phyloP scores from a whole-genome alignment of 169 alveolate genomes.

The Blepharisma undulans region DNA sequence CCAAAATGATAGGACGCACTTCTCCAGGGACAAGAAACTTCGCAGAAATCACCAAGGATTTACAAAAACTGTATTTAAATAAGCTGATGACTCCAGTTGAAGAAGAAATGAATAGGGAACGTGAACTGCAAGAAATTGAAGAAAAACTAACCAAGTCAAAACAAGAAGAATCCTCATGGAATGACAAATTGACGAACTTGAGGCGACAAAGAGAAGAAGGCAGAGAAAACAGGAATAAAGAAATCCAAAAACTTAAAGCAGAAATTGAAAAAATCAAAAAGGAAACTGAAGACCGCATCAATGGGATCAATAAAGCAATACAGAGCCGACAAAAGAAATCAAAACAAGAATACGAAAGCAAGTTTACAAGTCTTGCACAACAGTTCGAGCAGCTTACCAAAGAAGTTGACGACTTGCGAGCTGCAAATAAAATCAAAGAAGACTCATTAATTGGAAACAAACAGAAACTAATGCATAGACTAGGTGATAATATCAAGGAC shows the following conservation, averaged over 20 bases:
- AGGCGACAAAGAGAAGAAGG: constrained; percentile 33
- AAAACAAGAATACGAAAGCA: not conserved
- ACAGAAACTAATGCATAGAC: not conserved
- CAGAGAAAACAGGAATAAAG: constrained; percentile 14
- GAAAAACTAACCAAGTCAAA: constrained; percentile 3
- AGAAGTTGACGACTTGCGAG: not conserved
- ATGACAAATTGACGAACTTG: not conserved
- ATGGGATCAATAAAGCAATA: not conserved
- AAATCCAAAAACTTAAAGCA: not conserved
- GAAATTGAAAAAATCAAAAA: not conserved
- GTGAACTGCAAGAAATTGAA: constrained; percentile 25
- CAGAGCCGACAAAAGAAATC: not conserved
- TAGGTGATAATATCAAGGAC: constrained; percentile 2
- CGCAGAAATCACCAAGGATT: not conserved
- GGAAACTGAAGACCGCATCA: not conserved
- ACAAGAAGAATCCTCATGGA: constrained; percentile 10
- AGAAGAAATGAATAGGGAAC: constrained; percentile 30
- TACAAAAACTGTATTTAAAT: constrained; percentile 3
- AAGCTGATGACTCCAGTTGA: constrained; percentile 35
- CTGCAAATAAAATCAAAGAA: constrained; percentile 6
- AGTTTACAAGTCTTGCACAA: not conserved
- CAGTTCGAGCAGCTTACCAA: not conserved
- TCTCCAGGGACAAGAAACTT: not conserved
- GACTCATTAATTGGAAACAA: not conserved
- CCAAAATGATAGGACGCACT: not conserved